Evolutionary conservation across 139 green algal genomes (phyloP), one percentile per base, ranked within the genome.

Genomic region (Chlorella ohadii): DNA sequence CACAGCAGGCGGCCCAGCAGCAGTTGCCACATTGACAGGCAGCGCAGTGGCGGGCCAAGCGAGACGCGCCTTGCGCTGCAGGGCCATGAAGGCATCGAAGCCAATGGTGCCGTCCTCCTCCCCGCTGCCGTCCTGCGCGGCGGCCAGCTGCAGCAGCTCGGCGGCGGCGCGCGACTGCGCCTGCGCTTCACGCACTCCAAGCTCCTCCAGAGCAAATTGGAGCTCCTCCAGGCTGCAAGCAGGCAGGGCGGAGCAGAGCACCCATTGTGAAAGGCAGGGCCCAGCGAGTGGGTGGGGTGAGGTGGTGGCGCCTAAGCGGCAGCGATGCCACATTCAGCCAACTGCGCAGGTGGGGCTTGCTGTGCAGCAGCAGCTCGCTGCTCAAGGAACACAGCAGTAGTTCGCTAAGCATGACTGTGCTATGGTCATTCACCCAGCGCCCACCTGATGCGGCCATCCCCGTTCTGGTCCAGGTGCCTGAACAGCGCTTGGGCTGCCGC

Each of bases 391-490:
- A n/a, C n/a, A n/a, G n/a, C n/a, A n/a, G n/a, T n/a, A n/a, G n/a
- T n/a, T n/a, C n/a, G n/a, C n/a, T n/a, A n/a, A n/a, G n/a, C n/a
- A n/a, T n/a, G n/a, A n/a, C n/a, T n/a, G n/a, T n/a, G n/a, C n/a
- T n/a, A n/a, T n/a, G n/a, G n/a, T n/a, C n/a, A n/a, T n/a, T n/a
- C n/a, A n/a, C n/a, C n/a, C n/a, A n/a, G n/a, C 66, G 11, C 72
- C n/a, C 44, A 64, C 47, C 72, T 75, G 78, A 94, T 59, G 33
- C 70, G 57, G 7, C 91, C 92, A 64, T 95, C 91, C 7, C 91
- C 89, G 84, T 95, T 89, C 16, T 72, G 64, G 65, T 95, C 92
- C 36, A 95, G 78, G 76, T 90, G 85, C 22, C 83, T 70, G 76
- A 93, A 93, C 71, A 93, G 78, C 11, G 61, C 81, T n/a, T 79